Base-by-base conservation (phyloP, 2,329 filamentous ascomycete genomes). In the Massarina eburnea region DNA sequence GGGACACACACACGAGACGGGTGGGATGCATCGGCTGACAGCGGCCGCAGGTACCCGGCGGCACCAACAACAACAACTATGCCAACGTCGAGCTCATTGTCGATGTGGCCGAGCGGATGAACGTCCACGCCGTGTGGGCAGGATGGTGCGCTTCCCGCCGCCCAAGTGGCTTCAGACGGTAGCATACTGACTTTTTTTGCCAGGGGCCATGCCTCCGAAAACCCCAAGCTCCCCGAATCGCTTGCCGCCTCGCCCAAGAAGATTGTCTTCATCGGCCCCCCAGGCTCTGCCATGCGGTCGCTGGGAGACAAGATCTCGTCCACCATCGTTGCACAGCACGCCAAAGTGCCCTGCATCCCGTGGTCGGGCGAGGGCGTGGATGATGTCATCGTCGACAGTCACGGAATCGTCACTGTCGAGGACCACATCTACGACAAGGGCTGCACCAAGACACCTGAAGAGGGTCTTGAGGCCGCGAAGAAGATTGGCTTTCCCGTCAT, bases 1-100 rank as follows among this genome's bases (percentile, higher is more conserved):
- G 27, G 26, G 29, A 37, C 44, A 6, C 12, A 26, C n/a, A 39
- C 8, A 2, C 6, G 34, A 42, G 34, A 10, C 19, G 27, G 22
- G 19, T 33, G 21, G 22, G 46, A 43, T 43, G 34, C 30, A 36
- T 21, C 36, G 38, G 57, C 61, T 69, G 46, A 64, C 45, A 41
- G 14, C 15, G 30, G n/a, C 20, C 55, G 51, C 62, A 81, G 79
- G 92, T 99, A 51, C 94, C 94, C 26, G 94, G 94, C 67, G 94
- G 94, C 68, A 99, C 94, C 52, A 99, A 99, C 79, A 99, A 99
- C 82, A 96, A 99, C 85, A 99, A 99, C 76, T 99, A 99, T 75
- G 94, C 94, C 76, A 99, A 99, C 71, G 94, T 99, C 49, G 94
- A 99, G 78, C 81, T 99, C 70, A 99, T 99, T 73, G 94, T 99